Evolutionary conservation across 1,284 basidiomycete species (phyloP).

Genomic region (Coniferiporia sulphurascens): DNA sequence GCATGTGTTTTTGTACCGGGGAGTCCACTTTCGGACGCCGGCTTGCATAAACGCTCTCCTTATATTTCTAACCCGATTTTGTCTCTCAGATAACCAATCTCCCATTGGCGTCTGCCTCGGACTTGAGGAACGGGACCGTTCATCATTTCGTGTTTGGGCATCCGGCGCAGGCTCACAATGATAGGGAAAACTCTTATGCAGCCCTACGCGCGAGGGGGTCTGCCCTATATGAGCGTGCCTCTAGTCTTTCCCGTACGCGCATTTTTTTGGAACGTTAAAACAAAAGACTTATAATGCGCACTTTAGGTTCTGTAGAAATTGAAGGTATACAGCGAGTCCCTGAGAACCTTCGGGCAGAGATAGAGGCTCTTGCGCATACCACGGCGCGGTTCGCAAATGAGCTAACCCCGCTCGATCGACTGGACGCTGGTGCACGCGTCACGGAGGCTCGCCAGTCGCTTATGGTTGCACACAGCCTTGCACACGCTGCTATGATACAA

Average conservation of each 20-base stretch:
- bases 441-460: conserved; percentile 21
- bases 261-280: background rate
- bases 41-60: background rate
- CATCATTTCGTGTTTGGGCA: conserved; percentile 5
- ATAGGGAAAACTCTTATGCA: background rate
- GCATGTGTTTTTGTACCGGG: conserved; percentile 27
- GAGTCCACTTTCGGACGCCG: background rate
- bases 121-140: background rate
- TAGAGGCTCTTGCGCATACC: conserved; percentile 18
- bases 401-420: conserved; percentile 22
- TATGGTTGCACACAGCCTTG: conserved; percentile 28
- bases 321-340: background rate
- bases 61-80: background rate
- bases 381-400: conserved; percentile 30
- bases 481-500: conserved; percentile 32
- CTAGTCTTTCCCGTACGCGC: background rate
- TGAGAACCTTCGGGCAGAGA: background rate
- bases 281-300: background rate
- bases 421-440: conserved; percentile 11
- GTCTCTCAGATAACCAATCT: background rate
- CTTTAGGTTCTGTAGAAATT: background rate
- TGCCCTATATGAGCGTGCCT: conserved; percentile 12
- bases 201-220: conserved; percentile 10
- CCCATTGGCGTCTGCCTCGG: background rate
- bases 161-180: background rate